Percentiles rank a stretch among this genome's conserved stretches.
Conservation (phyloP, 2,329 filamentous ascomycete species). For the Aureobasidium melanogenum region DNA sequence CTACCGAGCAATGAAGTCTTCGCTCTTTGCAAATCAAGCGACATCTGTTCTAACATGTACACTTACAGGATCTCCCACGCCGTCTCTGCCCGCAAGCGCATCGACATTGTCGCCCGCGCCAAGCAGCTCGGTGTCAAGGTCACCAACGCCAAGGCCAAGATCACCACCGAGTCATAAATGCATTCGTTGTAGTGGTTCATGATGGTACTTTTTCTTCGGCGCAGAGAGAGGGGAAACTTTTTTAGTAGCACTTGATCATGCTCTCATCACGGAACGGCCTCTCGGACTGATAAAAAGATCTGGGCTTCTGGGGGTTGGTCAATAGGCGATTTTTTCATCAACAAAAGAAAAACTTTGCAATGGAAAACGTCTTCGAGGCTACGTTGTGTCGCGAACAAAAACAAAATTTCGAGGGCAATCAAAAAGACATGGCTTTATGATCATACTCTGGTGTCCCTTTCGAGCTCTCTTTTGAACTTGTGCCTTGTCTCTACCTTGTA, state of each 20-base stretch:
- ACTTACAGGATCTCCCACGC: conserved; percentile 79
- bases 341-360: conserved; percentile 5
- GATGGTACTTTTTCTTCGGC: conserved; percentile 3
- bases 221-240: not conserved
- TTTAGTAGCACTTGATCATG: conserved; percentile 6
- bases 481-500: not conserved
- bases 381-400: conserved; percentile 10
- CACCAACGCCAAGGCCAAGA: conserved; percentile 97
- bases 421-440: conserved; percentile 12
- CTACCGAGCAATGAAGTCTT: not conserved
- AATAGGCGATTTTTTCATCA: conserved; percentile 11
- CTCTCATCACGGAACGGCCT: conserved; percentile 4
- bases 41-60: conserved; percentile 32
- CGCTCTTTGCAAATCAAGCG: not conserved
- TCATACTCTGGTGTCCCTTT: not conserved
- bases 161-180: conserved; percentile 76
- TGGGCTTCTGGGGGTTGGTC: conserved; percentile 6
- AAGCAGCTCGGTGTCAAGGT: conserved; percentile 99
- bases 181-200: conserved; percentile 8
- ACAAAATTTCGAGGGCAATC: conserved; percentile 1
- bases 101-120: conserved; percentile 93
- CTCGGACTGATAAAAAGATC: conserved; percentile 2
- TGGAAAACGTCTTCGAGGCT: conserved; percentile 10
- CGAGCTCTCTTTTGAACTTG: not conserved
- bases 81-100: conserved; percentile 96